Evolutionary conservation across 257 asterid species (phyloP).

Genomic region (Ballota nigra): DNA sequence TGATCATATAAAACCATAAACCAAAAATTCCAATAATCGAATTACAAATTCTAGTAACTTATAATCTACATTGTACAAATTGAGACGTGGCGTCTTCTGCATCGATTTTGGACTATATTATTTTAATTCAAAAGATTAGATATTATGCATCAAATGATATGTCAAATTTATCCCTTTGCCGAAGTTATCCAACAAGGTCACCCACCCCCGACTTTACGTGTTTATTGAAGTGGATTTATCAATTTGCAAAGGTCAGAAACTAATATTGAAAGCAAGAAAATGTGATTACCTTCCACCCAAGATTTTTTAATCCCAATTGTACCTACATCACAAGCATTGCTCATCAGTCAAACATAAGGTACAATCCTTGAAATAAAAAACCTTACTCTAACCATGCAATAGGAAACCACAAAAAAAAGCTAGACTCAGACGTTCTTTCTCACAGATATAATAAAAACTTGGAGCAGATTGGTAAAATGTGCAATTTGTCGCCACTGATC

Average conservation of each 20-base stretch:
- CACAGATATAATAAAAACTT: background rate
- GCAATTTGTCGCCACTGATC: background rate
- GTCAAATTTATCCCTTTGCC: too few species aligned
- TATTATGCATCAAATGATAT: too few species aligned
- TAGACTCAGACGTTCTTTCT: background rate
- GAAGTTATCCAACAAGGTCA: too few species aligned
- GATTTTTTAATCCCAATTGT: conserved; percentile 19
- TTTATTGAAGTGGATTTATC: too few species aligned
- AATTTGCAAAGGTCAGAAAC: too few species aligned
- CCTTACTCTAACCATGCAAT: background rate
- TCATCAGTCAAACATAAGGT: background rate
- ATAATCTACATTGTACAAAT: background rate
- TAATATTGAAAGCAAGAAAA: conserved; percentile 11
- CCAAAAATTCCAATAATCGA: background rate
- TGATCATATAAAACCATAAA: background rate
- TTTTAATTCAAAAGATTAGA: too few species aligned
- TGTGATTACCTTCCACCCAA: conserved; percentile 35
- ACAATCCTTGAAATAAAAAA: background rate
- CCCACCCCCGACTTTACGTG: too few species aligned
- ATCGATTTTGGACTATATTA: too few species aligned
- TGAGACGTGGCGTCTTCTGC: too few species aligned
- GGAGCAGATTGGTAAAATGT: background rate
- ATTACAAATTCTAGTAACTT: background rate
- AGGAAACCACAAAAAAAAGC: conserved; percentile 3
- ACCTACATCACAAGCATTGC: conserved; percentile 27